These are phyloP conservation scores for Talaromyces piceae DNA, from an alignment of 2,329 filamentous ascomycete genomes.

Conservation along the genomic window DNA sequence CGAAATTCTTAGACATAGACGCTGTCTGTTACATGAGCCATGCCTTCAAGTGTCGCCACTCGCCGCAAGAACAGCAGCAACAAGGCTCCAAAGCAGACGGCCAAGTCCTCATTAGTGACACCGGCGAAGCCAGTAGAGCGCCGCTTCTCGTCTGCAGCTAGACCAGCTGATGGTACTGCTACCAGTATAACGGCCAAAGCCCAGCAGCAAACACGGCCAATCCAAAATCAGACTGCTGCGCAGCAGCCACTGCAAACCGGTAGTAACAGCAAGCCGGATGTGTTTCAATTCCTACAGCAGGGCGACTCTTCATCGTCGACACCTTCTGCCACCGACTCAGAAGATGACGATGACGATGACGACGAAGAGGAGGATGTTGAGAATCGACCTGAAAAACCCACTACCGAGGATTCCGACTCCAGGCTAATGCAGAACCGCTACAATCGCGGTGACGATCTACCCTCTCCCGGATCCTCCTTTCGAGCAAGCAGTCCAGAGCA, in stretches of 20 bases:
- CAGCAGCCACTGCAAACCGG: too few species aligned
- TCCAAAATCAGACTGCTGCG: not conserved
- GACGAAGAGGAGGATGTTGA: conserved; percentile 9
- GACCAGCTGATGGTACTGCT: not conserved
- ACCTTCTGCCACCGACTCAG: conserved; percentile 10
- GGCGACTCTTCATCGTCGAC: conserved; percentile 8
- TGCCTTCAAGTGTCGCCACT: conserved; percentile 7
- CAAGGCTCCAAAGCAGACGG: too few species aligned
- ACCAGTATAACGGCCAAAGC: not conserved
- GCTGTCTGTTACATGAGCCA: not conserved
- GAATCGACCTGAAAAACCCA: not conserved
- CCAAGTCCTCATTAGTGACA: not conserved
- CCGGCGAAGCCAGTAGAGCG: not conserved
- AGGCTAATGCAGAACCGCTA: conserved; percentile 1
- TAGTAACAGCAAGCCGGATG: conserved; percentile 23
- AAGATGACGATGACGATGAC: conserved; percentile 18
- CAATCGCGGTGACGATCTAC: conserved; percentile 11
- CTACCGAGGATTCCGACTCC: not conserved
- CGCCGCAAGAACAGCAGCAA: conserved; percentile 10
- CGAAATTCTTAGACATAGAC: not conserved
- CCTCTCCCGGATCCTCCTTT: conserved; percentile 27
- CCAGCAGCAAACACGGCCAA: conserved; percentile 1
- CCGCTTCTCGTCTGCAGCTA: not conserved
- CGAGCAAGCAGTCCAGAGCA: conserved; percentile 25
- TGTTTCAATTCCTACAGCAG: conserved; percentile 31